Evolutionary conservation across 1,284 basidiomycete species (phyloP), one percentile per base, ranked within the genome.

Genomic region (Garcileccinum viscosum): DNA sequence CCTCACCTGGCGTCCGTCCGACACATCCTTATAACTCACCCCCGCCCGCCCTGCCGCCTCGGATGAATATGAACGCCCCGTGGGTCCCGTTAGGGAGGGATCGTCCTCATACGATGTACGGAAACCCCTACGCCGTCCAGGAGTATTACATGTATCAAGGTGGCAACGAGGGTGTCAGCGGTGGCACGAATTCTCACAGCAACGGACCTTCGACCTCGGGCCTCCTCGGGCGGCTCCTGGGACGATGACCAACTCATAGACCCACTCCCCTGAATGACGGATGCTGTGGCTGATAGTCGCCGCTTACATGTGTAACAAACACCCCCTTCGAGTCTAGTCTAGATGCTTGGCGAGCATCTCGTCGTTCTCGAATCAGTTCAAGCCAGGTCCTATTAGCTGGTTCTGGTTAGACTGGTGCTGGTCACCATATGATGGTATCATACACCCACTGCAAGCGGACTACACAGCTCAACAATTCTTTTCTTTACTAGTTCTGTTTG

Each of bases 61-160:
- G 74, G 3, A n/a, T 44, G 42, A n/a, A 44, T 22, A n/a, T 44
- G 11, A 68, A 61, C 12, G 12, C 22, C 22, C 50, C 61, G 9
- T 56, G 62, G 22, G 38, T 67, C 6, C 4, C 42, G 24, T 8
- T 58, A 12, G 69, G 60, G 61, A 56, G 35, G 11, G 58, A 33
- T 50, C 63, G 64, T 33, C 76, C 75, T 38, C 73, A 66, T 59
- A 75, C 78, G 42, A 71, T 66, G 68, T 66, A 77, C 15, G 77
- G 63, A 24, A 42, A 73, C 2, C 50, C 62, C 6, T 42, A 62
- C 7, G 50, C 17, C 19, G 64, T 56, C 27, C 27, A 53, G 27
- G 30, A 66, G 7, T 30, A 42, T 15, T 37, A 44, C 62, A 22
- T 44, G 56, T 63, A 70, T 69, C 22, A 63, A 27, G 24, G 67